Percentiles rank a stretch among this genome's conserved stretches.
Conservation (phyloP, 345 rosid species). For the Eutrema heterophyllum region DNA sequence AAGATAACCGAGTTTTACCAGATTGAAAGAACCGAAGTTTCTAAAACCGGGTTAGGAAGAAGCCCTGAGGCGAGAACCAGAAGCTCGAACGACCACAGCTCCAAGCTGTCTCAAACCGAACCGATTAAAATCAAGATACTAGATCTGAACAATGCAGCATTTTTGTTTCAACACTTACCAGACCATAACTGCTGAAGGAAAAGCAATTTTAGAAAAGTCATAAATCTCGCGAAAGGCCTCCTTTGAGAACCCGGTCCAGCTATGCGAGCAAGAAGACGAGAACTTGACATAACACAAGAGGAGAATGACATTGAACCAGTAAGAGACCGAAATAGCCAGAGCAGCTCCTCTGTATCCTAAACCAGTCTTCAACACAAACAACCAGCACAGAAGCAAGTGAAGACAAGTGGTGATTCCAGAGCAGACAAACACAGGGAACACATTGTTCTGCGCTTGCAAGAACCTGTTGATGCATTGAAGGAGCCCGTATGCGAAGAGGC, state of each 20-base stretch:
- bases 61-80: constrained; percentile 9
- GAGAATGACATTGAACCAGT: constrained; percentile 33
- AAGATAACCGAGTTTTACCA: not conserved
- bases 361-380: constrained; percentile 35
- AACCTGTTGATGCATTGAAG: constrained; percentile 44
- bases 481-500: constrained; percentile 38
- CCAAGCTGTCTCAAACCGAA: constrained; percentile 1
- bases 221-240: constrained; percentile 18
- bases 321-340: constrained; percentile 37
- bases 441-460: constrained; percentile 47
- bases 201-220: constrained; percentile 16
- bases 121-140: not conserved
- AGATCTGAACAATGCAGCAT: not conserved
- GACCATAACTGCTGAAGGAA: constrained; percentile 37
- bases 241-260: constrained; percentile 32
- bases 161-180: constrained; percentile 2
- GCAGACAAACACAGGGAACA: constrained; percentile 45
- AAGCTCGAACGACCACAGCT: constrained; percentile 23
- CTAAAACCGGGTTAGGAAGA: constrained; percentile 17
- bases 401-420: constrained; percentile 39
- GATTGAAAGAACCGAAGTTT: constrained; percentile 22
- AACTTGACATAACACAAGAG: constrained; percentile 28
- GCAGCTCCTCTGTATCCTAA: constrained; percentile 57
- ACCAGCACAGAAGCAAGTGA: constrained; percentile 44
- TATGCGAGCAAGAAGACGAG: constrained; percentile 29